Percentiles rank a stretch among this genome's conserved stretches.
These are phyloP conservation scores for Umbelopsis sp. DNA, from an alignment of 192 early-diverging fungal genomes.

Conservation along the genomic window DNA sequence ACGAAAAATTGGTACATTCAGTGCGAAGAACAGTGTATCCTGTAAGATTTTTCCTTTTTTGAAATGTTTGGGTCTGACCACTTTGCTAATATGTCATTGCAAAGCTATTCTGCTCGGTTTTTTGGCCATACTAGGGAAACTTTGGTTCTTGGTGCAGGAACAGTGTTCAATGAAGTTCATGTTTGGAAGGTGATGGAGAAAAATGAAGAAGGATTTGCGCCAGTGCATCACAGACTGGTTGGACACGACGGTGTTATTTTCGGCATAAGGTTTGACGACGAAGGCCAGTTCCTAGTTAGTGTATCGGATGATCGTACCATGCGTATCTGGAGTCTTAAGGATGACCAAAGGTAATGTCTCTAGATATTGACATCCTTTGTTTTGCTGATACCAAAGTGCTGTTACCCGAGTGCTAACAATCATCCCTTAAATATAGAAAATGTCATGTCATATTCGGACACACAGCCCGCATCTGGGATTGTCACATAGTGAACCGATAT, in stretches of 20 bases:
- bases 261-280: constrained; percentile 66
- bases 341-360: constrained; percentile 33
- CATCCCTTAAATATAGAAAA: not conserved
- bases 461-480: constrained; percentile 79
- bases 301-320: constrained; percentile 87
- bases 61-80: too few relatives aligned
- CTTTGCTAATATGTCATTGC: too few relatives aligned
- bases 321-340: constrained; percentile 65
- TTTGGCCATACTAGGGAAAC: constrained; percentile 53
- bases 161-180: constrained; percentile 83
- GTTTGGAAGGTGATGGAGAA: constrained; percentile 61
- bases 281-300: constrained; percentile 60
- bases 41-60: constrained; percentile 32
- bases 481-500: constrained; percentile 56
- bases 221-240: constrained; percentile 47
- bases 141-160: constrained; percentile 71
- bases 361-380: too few relatives aligned
- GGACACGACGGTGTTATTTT: constrained; percentile 83
- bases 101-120: constrained; percentile 70
- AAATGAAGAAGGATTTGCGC: constrained; percentile 44
- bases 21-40: constrained; percentile 70
- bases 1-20: constrained; percentile 43
- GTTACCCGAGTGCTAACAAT: too few relatives aligned
- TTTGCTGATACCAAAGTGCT: too few relatives aligned
- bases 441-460: constrained; percentile 68